Conservation (phyloP, 495 filamentous ascomycete species). For the Pseudoneurospora amorphoporcata region DNA sequence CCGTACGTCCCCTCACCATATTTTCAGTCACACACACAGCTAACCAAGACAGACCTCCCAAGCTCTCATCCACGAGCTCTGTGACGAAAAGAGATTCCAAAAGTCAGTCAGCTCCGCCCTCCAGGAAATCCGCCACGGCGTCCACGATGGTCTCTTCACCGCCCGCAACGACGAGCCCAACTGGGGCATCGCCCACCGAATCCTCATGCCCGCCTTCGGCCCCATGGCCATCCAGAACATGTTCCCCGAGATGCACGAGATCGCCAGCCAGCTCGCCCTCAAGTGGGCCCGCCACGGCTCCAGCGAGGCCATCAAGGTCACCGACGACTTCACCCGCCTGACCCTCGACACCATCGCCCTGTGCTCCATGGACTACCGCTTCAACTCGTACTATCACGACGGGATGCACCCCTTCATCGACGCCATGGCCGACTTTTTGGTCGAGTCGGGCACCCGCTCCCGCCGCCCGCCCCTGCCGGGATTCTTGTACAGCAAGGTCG, state of each 20-base stretch:
- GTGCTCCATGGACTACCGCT: constrained; percentile 63
- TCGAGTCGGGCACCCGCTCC: constrained; percentile 42
- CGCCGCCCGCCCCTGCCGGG: constrained; percentile 40
- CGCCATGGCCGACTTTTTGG: constrained; percentile 52
- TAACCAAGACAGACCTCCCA: constrained; percentile 17
- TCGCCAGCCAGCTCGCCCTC: constrained; percentile 56
- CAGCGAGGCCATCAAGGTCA: constrained; percentile 42
- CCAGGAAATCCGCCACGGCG: constrained; percentile 45
- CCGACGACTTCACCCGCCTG: constrained; percentile 67
- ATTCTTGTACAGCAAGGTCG: constrained; percentile 40
- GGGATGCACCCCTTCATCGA: constrained; percentile 56
- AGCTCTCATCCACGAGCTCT: constrained; percentile 53
- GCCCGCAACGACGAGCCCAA: constrained; percentile 50
- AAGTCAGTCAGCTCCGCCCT: constrained; percentile 38
- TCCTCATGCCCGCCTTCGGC: constrained; percentile 59
- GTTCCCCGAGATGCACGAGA: constrained; percentile 70
- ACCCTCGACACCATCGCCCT: constrained; percentile 65
- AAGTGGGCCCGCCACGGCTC: constrained; percentile 65
- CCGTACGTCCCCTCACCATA: constrained; percentile 1
- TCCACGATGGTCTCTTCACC: constrained; percentile 61
- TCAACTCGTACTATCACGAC: constrained; percentile 65
- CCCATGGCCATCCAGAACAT: constrained; percentile 58
- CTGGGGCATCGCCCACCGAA: constrained; percentile 62
- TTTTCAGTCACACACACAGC: neutral
- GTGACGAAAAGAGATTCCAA: constrained; percentile 55